Conservation (phyloP, 2,329 filamentous ascomycete genomes). For the Sphaerulina musiva region DNA sequence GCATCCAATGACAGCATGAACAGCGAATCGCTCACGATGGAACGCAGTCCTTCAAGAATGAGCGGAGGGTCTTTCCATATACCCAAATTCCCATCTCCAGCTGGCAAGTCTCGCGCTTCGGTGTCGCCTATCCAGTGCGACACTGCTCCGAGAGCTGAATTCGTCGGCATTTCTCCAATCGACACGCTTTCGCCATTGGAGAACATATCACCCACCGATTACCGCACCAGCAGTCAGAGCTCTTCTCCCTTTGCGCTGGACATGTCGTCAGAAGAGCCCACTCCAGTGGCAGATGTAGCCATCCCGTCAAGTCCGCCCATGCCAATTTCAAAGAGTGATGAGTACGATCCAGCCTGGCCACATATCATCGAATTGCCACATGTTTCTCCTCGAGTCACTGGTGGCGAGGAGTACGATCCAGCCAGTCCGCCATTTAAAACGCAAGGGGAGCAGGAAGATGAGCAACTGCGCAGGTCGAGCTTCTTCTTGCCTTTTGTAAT, state of each 20-base stretch:
- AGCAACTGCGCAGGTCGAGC: conserved; percentile 17
- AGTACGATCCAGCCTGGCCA: conserved; percentile 29
- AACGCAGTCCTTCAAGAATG: conserved; percentile 1
- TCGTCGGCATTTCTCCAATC: conserved; percentile 13
- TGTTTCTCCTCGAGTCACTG: neutral
- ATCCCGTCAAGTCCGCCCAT: conserved; percentile 28
- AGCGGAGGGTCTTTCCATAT: conserved; percentile 30
- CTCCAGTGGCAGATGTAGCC: conserved; percentile 8
- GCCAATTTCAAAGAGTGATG: conserved; percentile 17
- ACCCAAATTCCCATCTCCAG: conserved; percentile 33
- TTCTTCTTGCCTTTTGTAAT: conserved; percentile 21
- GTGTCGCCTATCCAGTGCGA: conserved; percentile 12
- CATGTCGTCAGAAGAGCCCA: conserved; percentile 11
- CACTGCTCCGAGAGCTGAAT: conserved; percentile 23
- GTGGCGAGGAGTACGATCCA: conserved; percentile 28
- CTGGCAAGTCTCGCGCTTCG: conserved; percentile 18
- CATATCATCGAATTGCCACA: conserved; percentile 16
- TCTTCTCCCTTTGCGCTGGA: conserved; percentile 21
- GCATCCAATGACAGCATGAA: conserved; percentile 1
- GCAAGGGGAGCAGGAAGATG: conserved; percentile 4
- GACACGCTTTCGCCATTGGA: conserved; percentile 14
- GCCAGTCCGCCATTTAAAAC: conserved; percentile 23
- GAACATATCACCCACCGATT: conserved; percentile 8
- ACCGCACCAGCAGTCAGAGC: neutral
- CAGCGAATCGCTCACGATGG: neutral